Base-by-base conservation (phyloP, 352 stramenopile genomes). In the Globisporangium sylvaticum region DNA sequence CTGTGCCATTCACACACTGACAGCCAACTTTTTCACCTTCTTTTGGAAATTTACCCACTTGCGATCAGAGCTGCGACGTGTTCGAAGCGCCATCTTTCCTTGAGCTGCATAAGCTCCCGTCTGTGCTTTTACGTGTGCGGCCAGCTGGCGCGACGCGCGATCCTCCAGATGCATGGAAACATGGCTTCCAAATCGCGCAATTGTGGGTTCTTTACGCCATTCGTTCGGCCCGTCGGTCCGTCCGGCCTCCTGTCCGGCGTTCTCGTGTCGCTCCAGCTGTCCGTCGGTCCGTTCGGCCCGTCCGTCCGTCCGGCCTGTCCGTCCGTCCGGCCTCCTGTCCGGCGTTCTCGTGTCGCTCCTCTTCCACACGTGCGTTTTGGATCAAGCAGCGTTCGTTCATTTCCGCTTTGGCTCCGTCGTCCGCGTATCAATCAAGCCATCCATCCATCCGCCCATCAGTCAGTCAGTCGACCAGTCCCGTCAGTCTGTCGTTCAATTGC, bases 171-270 rank as follows among this genome's bases (percentile, higher is more conserved):
- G 48, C n/a, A 55, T 14, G 48, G 18, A 50, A 50, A 55, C 48
- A 55, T 55, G 48, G 48, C 48, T 55, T 55, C 48, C 48, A 55
- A 55, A n/a, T 25, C 20, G 46, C 15, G 46, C 46, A 55, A 55
- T 25, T 55, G 42, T 22, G 42, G 42, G 42, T 50, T 50, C 42
- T 50, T 50, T 50, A 50, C 42, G 18, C 42, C 42, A 50, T 12
- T 24, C 18, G 18, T 50, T 15, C 37, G 20, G 37, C 6, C 37
- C 12, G 37, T 6, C 14, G 10, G 12, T 44, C 37, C 12, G 37
- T 44, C 37, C n/a, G n/a, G n/a, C n/a, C n/a, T n/a, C n/a, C n/a
- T 12, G 7, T 37, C 31, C 31, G 31, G 31, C 31, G 31, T 37
- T 37, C 31, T 37, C 4, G 4, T 20, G 37, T 20, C 14, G 6